A percentile compares a stretch with the other conserved stretches of the same genome.
phyloP scores from a whole-genome alignment of 2,329 filamentous ascomycete species.

The Aspergillus hortae region DNA sequence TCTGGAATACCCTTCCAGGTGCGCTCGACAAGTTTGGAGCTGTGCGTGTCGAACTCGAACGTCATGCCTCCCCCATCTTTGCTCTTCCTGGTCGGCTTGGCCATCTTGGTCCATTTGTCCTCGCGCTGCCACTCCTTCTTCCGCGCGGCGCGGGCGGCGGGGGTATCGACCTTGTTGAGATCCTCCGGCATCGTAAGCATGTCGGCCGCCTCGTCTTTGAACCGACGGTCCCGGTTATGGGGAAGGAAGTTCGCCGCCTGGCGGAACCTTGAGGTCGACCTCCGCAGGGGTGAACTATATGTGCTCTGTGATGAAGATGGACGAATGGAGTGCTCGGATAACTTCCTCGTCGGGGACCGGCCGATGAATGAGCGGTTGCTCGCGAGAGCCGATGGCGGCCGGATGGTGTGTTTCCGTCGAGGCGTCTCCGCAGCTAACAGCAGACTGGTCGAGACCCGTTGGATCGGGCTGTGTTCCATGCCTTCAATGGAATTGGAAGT shows the following conservation, averaged over 20 bases:
- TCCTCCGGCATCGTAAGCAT: slow-evolving; percentile 61
- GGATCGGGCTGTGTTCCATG: slow-evolving; percentile 43
- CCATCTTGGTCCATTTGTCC: slow-evolving; percentile 68
- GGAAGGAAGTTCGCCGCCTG: slow-evolving; percentile 52
- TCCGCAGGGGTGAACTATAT: slow-evolving; percentile 37
- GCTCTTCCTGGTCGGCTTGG: slow-evolving; percentile 44
- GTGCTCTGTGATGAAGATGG: slow-evolving; percentile 48
- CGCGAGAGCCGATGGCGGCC: slow-evolving; percentile 47
- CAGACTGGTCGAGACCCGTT: slow-evolving; percentile 59
- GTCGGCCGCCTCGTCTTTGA: slow-evolving; percentile 59
- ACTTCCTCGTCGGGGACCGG: slow-evolving; percentile 37
- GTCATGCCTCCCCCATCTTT: slow-evolving; percentile 58
- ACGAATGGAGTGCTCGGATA: slow-evolving; percentile 43
- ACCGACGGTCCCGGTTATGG: slow-evolving; percentile 51
- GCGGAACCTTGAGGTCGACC: slow-evolving; percentile 45
- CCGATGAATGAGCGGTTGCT: slow-evolving; percentile 42
- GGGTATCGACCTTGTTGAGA: slow-evolving; percentile 46
- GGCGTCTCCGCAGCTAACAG: slow-evolving; percentile 56
- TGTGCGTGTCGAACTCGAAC: slow-evolving; percentile 76
- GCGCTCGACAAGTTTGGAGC: slow-evolving; percentile 80
- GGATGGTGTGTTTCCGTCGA: slow-evolving; percentile 50
- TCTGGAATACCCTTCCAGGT: slow-evolving; percentile 99
- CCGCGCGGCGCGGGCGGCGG: slow-evolving; percentile 47
- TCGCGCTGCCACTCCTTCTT: slow-evolving; percentile 60
- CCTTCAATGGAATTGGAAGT: slow-evolving; percentile 24